Base-by-base conservation (phyloP, 257 asterid genomes). In the Rehmannia glutinosa region DNA sequence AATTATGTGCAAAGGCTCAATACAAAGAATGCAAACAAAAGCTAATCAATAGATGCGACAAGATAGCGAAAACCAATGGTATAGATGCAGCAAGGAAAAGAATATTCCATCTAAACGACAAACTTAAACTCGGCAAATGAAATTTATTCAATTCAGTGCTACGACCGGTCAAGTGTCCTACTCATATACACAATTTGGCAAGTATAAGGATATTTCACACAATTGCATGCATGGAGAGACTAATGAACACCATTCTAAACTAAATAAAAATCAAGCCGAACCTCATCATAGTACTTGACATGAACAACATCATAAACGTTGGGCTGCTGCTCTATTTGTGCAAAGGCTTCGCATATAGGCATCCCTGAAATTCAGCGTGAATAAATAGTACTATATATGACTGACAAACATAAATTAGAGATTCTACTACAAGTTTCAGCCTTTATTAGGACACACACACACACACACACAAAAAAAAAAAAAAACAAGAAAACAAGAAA, bases 321-420 rank as follows among this genome's bases (percentile, higher is more conserved):
- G 1, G 90, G 88, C 73, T 86, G 90, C 78, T 84, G 92, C 73
- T 89, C 96, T 58, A 89, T 80, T 35, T 89, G 92, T 21, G 90
- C 89, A 77, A 89, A 84, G 13, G 96, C 92, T 57, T 89, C 95
- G 61, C 84, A 82, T 16, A 89, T 81, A n/a, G 96, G 92, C 88
- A 86, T 89, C 74, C 96, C 96, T 89, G 81, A 77, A 76, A 68
- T 63, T 3, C 61, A 25, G 20, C 17, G 21, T n/a, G 21, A 43
- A 59, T 4, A 49, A 38, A 64, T 70, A 1, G 0, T 16, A 45
- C 45, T 7, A 42, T 12, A 12, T 38, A 38, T 10, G 66, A 38
- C 7, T 7, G 21, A 21, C 49, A 42, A 62, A 62, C 21, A 20
- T 28, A 33, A 13, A 15, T 8, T 13, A 25, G 1, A 25, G 28